phyloP scores from a whole-genome alignment of 352 stramenopile species.

The Pythium sp. region DNA sequence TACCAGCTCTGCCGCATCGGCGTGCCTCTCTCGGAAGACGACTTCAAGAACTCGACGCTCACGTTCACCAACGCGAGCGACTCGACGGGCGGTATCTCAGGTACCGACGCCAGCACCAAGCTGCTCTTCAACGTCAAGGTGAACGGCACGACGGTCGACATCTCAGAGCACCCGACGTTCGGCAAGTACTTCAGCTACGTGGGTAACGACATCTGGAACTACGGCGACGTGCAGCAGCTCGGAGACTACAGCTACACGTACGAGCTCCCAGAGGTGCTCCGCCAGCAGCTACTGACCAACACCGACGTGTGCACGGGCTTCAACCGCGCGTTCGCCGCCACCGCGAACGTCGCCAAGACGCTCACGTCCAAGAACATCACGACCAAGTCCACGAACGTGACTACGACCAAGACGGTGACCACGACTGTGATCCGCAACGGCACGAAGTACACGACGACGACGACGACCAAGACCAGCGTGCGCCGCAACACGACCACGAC shows the following conservation, averaged over 20 bases:
- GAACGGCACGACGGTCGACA: constrained; percentile 46
- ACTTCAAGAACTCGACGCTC: constrained; percentile 43
- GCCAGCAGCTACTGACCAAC: constrained; percentile 65
- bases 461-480: constrained; percentile 36
- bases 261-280: constrained; percentile 52
- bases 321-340: constrained; percentile 39
- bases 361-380: constrained; percentile 33
- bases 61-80: constrained; percentile 42
- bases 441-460: constrained; percentile 55
- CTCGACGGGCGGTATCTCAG: constrained; percentile 41
- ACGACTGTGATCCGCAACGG: constrained; percentile 48
- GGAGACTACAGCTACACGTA: constrained; percentile 76
- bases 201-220: constrained; percentile 56
- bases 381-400: constrained; percentile 44
- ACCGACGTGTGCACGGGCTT: constrained; percentile 59
- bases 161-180: constrained; percentile 54
- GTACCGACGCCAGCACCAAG: constrained; percentile 30
- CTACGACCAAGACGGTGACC: constrained; percentile 39
- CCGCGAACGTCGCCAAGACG: constrained; percentile 34
- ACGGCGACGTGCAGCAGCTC: constrained; percentile 58
- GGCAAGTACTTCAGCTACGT: constrained; percentile 61
- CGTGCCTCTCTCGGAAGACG: constrained; percentile 38
- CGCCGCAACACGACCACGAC: constrained; percentile 35
- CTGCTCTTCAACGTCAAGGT: constrained; percentile 43
- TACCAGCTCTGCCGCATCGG: constrained; percentile 68